Evolutionary conservation across 2,329 filamentous ascomycete genomes (phyloP).

Genomic region (Calonectria henricotiae): DNA sequence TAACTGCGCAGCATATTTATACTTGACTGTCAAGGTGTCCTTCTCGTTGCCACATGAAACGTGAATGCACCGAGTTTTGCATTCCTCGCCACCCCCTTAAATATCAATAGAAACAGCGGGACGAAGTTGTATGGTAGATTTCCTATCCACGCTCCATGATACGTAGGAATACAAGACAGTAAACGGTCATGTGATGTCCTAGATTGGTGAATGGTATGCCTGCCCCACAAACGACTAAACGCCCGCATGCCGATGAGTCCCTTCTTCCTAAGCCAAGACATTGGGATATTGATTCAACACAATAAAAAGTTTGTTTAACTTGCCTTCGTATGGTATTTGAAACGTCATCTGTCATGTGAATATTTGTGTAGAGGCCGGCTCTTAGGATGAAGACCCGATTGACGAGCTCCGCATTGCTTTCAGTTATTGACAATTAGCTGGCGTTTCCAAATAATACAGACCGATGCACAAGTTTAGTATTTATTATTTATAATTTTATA

Average conservation of each 20-base stretch:
- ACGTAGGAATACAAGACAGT: conserved; percentile 1
- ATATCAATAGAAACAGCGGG: background rate
- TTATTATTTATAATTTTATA: no score
- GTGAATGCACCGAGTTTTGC: conserved; percentile 12
- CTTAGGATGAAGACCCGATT: background rate
- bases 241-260: conserved; percentile 1
- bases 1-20: background rate
- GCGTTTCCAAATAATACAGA: no score
- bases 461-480: no score
- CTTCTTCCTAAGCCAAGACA: background rate
- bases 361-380: background rate
- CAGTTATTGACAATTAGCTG: no score
- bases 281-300: background rate
- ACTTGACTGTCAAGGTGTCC: background rate
- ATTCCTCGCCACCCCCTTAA: conserved; percentile 11
- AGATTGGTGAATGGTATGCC: background rate
- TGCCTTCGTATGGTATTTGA: background rate
- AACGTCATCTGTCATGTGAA: background rate
- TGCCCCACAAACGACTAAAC: background rate
- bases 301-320: no score
- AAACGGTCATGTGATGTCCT: background rate
- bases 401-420: no score
- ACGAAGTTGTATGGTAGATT: background rate
- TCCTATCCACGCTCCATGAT: background rate
- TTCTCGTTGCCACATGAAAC: conserved; percentile 18